phyloP scores from a whole-genome alignment of 2,329 filamentous ascomycete species.

The Botryotinia convoluta region DNA sequence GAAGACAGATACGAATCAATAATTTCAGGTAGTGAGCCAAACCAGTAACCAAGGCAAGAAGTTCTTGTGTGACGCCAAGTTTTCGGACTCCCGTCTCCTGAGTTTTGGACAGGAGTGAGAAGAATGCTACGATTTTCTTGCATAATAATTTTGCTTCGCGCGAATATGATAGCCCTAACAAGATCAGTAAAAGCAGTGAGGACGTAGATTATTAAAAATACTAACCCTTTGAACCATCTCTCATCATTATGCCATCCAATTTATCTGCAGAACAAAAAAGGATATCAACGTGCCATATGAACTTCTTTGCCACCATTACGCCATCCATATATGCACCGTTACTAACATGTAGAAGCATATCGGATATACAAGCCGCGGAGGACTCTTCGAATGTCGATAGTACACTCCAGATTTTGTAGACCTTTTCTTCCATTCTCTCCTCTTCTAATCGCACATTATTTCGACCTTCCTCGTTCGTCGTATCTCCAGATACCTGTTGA shows the following conservation, averaged over 20 bases:
- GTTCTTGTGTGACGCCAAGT: slow-evolving; percentile 92
- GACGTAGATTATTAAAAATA: slow-evolving; percentile 5
- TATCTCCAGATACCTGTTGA: slow-evolving; percentile 41
- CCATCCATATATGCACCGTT: slow-evolving; percentile 96
- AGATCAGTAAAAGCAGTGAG: slow-evolving; percentile 19
- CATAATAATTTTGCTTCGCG: slow-evolving; percentile 98
- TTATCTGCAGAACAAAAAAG: slow-evolving; percentile 86
- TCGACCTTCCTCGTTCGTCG: slow-evolving; percentile 66
- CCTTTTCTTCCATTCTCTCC: slow-evolving; percentile 95
- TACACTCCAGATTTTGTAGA: slow-evolving; percentile 97
- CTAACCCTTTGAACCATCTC: slow-evolving; percentile 72
- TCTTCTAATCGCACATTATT: slow-evolving; percentile 79
- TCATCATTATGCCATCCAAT: slow-evolving; percentile 70
- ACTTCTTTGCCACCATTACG: slow-evolving; percentile 89
- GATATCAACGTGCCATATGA: slow-evolving; percentile 94
- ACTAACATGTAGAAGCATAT: slow-evolving; percentile 98
- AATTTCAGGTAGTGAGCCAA: slow-evolving; percentile 97
- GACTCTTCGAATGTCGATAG: slow-evolving; percentile 96
- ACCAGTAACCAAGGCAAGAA: slow-evolving; percentile 95
- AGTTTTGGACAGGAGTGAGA: slow-evolving; percentile 88
- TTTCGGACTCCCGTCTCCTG: slow-evolving; percentile 88
- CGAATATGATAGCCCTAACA: slow-evolving; percentile 77
- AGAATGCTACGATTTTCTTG: slow-evolving; percentile 99
- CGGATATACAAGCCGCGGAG: slow-evolving; percentile 95
- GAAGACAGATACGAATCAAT: slow-evolving; percentile 92